phyloP scores from a whole-genome alignment of 495 filamentous ascomycete genomes.

The Aspergillus saccharolyticus region DNA sequence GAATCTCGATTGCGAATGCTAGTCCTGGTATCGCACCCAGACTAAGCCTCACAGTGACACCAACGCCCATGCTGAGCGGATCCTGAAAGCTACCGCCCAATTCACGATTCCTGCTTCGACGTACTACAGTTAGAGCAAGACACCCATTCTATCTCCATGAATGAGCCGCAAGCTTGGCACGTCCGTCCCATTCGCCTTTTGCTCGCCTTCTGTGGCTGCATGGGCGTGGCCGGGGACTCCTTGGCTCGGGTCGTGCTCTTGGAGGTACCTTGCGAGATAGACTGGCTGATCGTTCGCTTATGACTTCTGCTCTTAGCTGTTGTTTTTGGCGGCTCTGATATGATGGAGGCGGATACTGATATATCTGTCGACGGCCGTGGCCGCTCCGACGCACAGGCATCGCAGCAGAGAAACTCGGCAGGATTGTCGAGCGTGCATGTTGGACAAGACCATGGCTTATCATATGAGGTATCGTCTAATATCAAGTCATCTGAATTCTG shows the following conservation, averaged over 20 bases:
- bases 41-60: not conserved
- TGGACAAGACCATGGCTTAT: conserved; percentile 63
- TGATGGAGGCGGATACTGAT: conserved; percentile 14
- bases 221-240: conserved; percentile 29
- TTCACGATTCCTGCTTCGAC: conserved; percentile 58
- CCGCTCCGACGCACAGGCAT: conserved; percentile 68
- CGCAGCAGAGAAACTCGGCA: conserved; percentile 62
- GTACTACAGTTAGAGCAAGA: conserved; percentile 65
- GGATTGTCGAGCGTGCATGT: conserved; percentile 85
- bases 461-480: conserved; percentile 28
- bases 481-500: conserved; percentile 13
- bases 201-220: conserved; percentile 34
- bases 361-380: conserved; percentile 33
- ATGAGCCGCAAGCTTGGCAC: conserved; percentile 59
- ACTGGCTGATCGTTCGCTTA: conserved; percentile 20
- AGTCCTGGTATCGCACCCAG: not conserved
- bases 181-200: conserved; percentile 58
- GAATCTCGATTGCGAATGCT: not conserved
- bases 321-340: conserved; percentile 9
- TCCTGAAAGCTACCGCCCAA: not conserved
- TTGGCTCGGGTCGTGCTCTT: conserved; percentile 34
- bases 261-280: conserved; percentile 21
- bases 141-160: conserved; percentile 72
- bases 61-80: not conserved
- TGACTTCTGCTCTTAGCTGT: conserved; percentile 9